phyloP scores from a whole-genome alignment of 192 early-diverging fungal genomes.

The Linderina pennispora region DNA sequence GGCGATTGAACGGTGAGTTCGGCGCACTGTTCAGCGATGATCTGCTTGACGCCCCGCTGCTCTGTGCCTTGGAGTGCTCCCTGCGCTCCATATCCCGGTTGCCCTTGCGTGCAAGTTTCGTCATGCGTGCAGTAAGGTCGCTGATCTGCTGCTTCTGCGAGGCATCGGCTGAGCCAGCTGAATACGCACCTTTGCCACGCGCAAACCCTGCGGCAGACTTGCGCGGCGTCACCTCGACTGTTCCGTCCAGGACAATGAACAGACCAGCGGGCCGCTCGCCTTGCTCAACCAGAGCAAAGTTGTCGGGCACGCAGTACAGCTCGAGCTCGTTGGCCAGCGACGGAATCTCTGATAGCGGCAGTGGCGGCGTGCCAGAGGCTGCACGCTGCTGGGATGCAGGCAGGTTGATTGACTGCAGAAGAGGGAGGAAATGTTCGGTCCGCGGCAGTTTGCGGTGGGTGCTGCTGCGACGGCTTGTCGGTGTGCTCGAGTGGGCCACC shows the following conservation, averaged over 20 bases:
- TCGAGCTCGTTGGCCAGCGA: conserved; percentile 59
- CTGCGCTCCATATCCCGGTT: conserved; percentile 9
- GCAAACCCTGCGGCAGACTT: conserved; percentile 38
- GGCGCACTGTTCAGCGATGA: not conserved
- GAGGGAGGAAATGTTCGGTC: conserved; percentile 29
- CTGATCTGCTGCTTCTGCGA: conserved; percentile 10
- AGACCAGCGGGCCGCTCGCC: conserved; percentile 80
- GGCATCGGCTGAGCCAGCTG: too few relatives aligned
- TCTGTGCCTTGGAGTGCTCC: not conserved
- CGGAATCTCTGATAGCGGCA: conserved; percentile 23
- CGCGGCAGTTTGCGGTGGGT: conserved; percentile 20
- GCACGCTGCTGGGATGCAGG: conserved; percentile 6
- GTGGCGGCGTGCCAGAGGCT: conserved; percentile 1
- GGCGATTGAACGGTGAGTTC: not conserved
- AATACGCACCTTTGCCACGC: not conserved
- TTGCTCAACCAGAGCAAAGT: conserved; percentile 68
- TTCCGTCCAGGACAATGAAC: conserved; percentile 91
- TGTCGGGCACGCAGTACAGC: conserved; percentile 69
- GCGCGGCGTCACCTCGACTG: conserved; percentile 54
- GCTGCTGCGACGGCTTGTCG: conserved; percentile 28
- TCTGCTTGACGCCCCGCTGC: not conserved
- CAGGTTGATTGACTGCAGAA: conserved; percentile 25
- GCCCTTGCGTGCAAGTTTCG: conserved; percentile 20
- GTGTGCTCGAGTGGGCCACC: conserved; percentile 6
- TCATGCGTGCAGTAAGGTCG: conserved; percentile 29